Evolutionary conservation across 352 stramenopile species (phyloP), one percentile per base, ranked within the genome.

Genomic region (Phytophthora fragariaefolia): DNA sequence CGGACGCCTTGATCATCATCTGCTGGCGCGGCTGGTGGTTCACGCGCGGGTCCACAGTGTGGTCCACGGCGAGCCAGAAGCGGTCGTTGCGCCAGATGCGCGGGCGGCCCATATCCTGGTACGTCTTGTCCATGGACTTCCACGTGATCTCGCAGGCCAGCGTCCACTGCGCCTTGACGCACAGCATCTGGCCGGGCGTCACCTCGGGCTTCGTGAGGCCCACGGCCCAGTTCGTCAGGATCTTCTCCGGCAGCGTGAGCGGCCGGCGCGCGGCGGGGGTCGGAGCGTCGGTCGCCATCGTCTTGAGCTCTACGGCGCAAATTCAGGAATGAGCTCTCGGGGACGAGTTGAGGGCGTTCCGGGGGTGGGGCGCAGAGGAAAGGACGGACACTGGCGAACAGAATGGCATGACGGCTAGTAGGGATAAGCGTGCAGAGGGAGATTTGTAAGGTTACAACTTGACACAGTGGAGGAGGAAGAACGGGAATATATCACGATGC

Each of bases 41-140:
- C 62, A 95, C 86, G 52, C 86, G 84, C 36, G 86, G 86, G 70
- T 95, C 86, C 18, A 93, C 85, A 2, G 87, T 95, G 73, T 95
- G 87, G 73, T 95, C 87, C 43, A 95, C 80, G 1, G 87, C 87
- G 36, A 95, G 79, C 87, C 87, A 95, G 79, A 95, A 95, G 66
- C 87, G 87, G 66, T 95, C 87, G 58, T 91, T 91, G 58, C 86
- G 86, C 83, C 83, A 92, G 47, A 95, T 93, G 63, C 83, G 83
- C 50, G 87, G 87, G 15, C 87, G 85, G 13, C 85, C 87, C 83
- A 95, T 95, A 65, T 91, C 83, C 70, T 90, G 83, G 69, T 93
- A 92, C 58, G 85, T 93, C 67, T 95, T 95, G 84, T 95, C 86
- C 86, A 95, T 95, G 17, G 84, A 92, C 73, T 95, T 95, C 86